phyloP scores from a whole-genome alignment of 2,329 filamentous ascomycete species.

The Zopfia rhizophila region DNA sequence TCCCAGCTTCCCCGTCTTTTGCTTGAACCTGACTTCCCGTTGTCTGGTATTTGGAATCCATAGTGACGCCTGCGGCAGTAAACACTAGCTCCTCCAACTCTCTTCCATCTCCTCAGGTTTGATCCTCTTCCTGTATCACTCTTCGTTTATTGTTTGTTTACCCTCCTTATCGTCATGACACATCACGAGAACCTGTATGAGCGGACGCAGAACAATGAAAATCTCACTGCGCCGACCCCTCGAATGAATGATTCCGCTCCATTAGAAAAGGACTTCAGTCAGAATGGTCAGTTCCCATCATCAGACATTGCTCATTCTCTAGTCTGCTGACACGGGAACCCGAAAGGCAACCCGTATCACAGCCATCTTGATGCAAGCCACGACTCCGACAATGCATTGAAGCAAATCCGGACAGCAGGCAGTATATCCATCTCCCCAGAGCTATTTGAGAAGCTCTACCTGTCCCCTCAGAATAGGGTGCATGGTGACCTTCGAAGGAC shows the following conservation, averaged over 20 bases:
- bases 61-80: neutral
- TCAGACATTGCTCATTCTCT: slow-evolving; percentile 5
- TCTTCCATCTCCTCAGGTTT: slow-evolving; percentile 6
- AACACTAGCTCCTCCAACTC: neutral
- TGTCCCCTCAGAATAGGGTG: slow-evolving; percentile 62
- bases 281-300: slow-evolving; percentile 31
- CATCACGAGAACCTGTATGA: slow-evolving; percentile 18
- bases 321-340: neutral
- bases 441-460: slow-evolving; percentile 65
- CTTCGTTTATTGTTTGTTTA: slow-evolving; percentile 9
- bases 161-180: slow-evolving; percentile 20
- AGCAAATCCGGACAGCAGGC: slow-evolving; percentile 59
- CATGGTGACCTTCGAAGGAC: slow-evolving; percentile 62
- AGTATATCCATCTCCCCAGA: slow-evolving; percentile 65
- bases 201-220: slow-evolving; percentile 24
- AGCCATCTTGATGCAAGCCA: slow-evolving; percentile 37
- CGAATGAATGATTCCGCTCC: slow-evolving; percentile 30
- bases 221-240: slow-evolving; percentile 26
- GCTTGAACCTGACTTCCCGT: slow-evolving; percentile 2
- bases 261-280: slow-evolving; percentile 59
- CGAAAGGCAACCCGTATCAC: slow-evolving; percentile 31
- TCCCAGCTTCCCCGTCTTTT: slow-evolving; percentile 5
- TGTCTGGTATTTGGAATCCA: slow-evolving; percentile 1
- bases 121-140: slow-evolving; percentile 1
- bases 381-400: slow-evolving; percentile 43